Percentiles rank a stretch among this genome's conserved stretches.
Conservation (phyloP, 2,329 filamentous ascomycete species). For the Penicillium vulpinum region DNA sequence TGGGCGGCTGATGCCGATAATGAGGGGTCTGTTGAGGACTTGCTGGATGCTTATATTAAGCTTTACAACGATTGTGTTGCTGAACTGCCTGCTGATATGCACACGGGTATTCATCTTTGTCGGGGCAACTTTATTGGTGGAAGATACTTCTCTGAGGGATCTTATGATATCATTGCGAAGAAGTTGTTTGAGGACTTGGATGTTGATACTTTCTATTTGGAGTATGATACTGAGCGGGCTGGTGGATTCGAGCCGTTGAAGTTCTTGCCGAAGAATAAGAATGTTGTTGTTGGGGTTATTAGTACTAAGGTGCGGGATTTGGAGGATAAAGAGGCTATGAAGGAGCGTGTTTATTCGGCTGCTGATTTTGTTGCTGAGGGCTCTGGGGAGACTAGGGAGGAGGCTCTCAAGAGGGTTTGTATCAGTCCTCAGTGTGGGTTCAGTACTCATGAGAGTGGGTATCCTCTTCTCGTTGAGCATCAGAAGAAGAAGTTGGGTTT, state of each 20-base stretch:
- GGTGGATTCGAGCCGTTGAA: slow-evolving; percentile 67
- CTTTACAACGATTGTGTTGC: slow-evolving; percentile 72
- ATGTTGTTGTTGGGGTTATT: slow-evolving; percentile 64
- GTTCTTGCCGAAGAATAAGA: slow-evolving; percentile 61
- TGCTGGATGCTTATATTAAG: slow-evolving; percentile 72
- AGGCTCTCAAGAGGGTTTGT: slow-evolving; percentile 67
- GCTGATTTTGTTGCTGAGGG: slow-evolving; percentile 70
- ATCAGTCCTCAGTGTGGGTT: slow-evolving; percentile 73
- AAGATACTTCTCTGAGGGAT: slow-evolving; percentile 65
- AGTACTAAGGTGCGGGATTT: slow-evolving; percentile 63
- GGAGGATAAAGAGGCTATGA: slow-evolving; percentile 64
- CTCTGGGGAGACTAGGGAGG: slow-evolving; percentile 61
- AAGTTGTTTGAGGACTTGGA: slow-evolving; percentile 65
- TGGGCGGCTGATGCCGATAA: slow-evolving; percentile 69
- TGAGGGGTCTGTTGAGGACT: slow-evolving; percentile 65
- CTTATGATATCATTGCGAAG: slow-evolving; percentile 66
- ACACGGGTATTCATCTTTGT: slow-evolving; percentile 76
- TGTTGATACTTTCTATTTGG: slow-evolving; percentile 67
- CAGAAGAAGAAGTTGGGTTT: slow-evolving; percentile 72
- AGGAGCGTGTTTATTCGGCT: slow-evolving; percentile 58
- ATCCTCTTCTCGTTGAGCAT: slow-evolving; percentile 66
- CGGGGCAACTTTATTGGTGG: slow-evolving; percentile 64
- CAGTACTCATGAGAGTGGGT: slow-evolving; percentile 72
- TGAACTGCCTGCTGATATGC: slow-evolving; percentile 66
- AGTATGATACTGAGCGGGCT: slow-evolving; percentile 66